Evolutionary conservation across 1,284 basidiomycete species (phyloP), one percentile per base, ranked within the genome.

Genomic region (Trametes sp.): DNA sequence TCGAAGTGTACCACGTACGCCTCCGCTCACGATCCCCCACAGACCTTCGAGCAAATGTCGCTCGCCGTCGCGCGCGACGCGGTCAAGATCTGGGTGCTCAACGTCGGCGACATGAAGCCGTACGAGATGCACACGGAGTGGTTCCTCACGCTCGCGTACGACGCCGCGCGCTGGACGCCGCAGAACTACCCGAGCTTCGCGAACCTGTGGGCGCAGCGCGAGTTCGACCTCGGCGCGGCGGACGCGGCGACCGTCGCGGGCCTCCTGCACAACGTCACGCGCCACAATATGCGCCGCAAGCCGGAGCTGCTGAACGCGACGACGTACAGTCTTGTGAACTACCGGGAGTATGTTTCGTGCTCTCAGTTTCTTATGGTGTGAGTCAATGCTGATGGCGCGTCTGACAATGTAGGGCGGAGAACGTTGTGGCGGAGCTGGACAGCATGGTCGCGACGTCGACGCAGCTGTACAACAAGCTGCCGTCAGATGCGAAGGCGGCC

Each of bases 91-190:
- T 88, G 87, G 87, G 80, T 88, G 45, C 72, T 88, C 48, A 88
- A 87, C 69, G 86, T 88, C 44, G 89, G 89, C 29, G 90, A 92
- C 69, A 75, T 92, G 46, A 92, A 92, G 72, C 87, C 88, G 0
- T 88, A 87, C 69, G 90, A 93, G 68, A 82, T 87, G 69, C 84
- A 88, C 50, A 87, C 82, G 23, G 88, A 92, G 67, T 91, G 88
- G 72, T 91, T 89, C 80, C 77, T 92, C 66, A 80, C 77, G n/a
- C 82, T 84, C 54, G 89, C 83, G 1, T 92, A 86, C 81, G 82
- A 92, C 69, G 75, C 85, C 0, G 77, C 83, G 0, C 73, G 77
- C 11, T 87, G 85, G 82, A 81, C 78, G 19, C 78, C 77, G 7
- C 76, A 81, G 59, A 88, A 88, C 65, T 70, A 89, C 45, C 72